These are phyloP conservation scores for Pichia cabralensis DNA, from an alignment of 805 yeast species.

Conservation along the genomic window DNA sequence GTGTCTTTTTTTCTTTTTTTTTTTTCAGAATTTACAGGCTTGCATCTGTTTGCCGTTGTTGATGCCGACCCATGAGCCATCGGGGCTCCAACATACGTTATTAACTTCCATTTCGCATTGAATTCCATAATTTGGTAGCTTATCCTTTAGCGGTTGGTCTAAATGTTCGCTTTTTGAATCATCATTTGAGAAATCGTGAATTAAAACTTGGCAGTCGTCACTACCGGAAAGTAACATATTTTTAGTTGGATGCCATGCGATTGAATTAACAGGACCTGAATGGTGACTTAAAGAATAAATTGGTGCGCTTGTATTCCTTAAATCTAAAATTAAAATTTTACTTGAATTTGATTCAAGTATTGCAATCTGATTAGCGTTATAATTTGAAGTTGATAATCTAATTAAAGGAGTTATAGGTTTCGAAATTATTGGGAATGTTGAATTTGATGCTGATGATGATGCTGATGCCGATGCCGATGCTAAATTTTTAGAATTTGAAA, in stretches of 20 bases:
- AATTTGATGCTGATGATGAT: too few relatives aligned
- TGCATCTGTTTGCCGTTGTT: constrained; percentile 62
- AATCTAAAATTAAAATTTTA: constrained; percentile 61
- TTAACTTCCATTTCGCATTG: constrained; percentile 58
- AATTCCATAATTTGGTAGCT: constrained; percentile 1
- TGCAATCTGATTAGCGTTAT: constrained; percentile 76
- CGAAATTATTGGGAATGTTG: too few relatives aligned
- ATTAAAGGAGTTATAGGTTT: constrained; percentile 47
- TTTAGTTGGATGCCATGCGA: constrained; percentile 77
- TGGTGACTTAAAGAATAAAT: constrained; percentile 62
- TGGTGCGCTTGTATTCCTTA: constrained; percentile 83
- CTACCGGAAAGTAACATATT: constrained; percentile 55
- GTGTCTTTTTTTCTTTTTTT: background rate
- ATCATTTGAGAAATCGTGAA: constrained; percentile 47
- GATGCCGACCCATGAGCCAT: constrained; percentile 76
- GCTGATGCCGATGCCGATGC: too few relatives aligned
- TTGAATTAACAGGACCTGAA: constrained; percentile 54
- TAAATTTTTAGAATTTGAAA: background rate
- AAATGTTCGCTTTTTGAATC: background rate
- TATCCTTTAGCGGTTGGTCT: constrained; percentile 9
- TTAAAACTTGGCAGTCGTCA: constrained; percentile 63
- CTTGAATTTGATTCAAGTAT: constrained; percentile 66
- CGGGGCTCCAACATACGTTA: constrained; percentile 60
- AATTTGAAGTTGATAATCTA: constrained; percentile 66
- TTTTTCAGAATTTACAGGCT: constrained; percentile 32